A percentile compares a stretch with the other conserved stretches of the same genome.
These are phyloP conservation scores for Prunus fruticosa DNA, from an alignment of 306 rosid species.

Conservation along the genomic window DNA sequence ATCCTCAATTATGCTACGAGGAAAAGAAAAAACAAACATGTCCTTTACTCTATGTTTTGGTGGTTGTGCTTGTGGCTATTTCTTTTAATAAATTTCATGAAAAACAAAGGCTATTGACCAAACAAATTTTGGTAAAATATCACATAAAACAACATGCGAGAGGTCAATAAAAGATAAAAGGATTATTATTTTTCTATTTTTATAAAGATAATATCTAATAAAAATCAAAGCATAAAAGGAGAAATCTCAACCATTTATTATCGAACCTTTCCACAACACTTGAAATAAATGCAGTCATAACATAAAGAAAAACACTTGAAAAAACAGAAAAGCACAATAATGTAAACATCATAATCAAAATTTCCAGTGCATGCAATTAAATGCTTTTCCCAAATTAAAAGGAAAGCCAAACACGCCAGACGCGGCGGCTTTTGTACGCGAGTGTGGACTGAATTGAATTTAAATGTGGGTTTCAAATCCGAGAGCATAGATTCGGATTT, in stretches of 20 bases:
- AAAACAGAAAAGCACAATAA: background rate
- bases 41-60: no score
- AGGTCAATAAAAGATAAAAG: no score
- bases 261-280: background rate
- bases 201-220: no score
- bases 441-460: background rate
- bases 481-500: background rate
- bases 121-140: no score
- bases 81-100: no score
- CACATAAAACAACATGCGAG: no score
- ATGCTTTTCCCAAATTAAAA: background rate
- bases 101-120: no score
- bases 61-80: no score
- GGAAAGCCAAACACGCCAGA: background rate
- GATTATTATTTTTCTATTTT: no score
- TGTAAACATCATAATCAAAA: background rate
- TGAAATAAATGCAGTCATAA: background rate
- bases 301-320: background rate
- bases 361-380: background rate
- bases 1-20: no score
- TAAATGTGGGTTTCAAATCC: background rate
- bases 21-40: no score
- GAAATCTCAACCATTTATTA: background rate
- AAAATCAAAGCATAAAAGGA: no score
- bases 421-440: background rate